These are phyloP conservation scores for Cryphonectria japonica DNA, from an alignment of 2,329 filamentous ascomycete genomes.

Conservation along the genomic window DNA sequence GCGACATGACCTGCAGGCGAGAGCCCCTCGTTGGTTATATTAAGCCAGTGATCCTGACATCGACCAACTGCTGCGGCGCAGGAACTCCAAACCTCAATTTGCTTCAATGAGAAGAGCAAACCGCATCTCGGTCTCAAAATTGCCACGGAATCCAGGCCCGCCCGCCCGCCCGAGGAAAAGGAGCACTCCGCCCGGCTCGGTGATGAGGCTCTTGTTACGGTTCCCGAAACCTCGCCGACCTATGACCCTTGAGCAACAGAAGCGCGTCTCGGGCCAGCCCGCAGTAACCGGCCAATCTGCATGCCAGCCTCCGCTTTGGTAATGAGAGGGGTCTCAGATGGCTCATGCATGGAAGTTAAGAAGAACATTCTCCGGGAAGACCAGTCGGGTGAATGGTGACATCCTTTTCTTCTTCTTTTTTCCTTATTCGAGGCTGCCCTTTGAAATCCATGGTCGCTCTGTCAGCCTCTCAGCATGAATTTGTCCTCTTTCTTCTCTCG, in stretches of 20 bases:
- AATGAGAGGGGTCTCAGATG: background rate
- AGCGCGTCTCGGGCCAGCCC: background rate
- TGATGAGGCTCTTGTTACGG: conserved; percentile 10
- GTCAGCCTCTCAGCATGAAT: background rate
- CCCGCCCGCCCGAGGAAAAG: background rate
- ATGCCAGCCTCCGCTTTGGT: background rate
- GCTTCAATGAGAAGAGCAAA: background rate
- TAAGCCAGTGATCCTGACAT: background rate
- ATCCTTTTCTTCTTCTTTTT: too few species aligned
- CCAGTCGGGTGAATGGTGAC: background rate
- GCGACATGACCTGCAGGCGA: background rate
- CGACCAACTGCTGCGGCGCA: background rate
- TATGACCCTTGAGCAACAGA: background rate
- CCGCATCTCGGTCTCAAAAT: background rate
- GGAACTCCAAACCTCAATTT: background rate
- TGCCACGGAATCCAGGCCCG: background rate
- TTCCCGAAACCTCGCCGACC: conserved; percentile 18
- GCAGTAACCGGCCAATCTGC: conserved; percentile 3
- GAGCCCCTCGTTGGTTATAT: background rate
- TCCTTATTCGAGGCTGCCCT: background rate
- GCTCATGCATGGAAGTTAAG: background rate
- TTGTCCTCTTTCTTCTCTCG: background rate
- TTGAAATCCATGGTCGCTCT: background rate
- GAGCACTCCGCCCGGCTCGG: background rate
- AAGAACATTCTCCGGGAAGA: background rate